Evolutionary conservation across 495 filamentous ascomycete genomes (phyloP).

Genomic region (Penicillium coprophilum): DNA sequence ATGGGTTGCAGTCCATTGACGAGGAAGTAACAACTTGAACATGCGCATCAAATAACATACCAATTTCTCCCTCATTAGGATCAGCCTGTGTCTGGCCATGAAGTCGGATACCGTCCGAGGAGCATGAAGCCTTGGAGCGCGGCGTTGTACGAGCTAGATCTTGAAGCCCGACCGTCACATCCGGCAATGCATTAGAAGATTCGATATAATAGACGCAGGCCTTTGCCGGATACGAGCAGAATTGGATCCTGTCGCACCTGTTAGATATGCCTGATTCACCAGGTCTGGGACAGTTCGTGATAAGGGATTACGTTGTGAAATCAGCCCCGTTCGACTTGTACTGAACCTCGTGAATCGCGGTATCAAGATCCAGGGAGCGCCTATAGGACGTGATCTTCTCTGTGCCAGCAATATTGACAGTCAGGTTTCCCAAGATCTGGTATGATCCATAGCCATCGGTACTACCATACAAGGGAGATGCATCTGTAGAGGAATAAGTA

Average conservation of each 20-base stretch:
- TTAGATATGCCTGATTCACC: background rate
- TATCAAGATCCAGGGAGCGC: background rate
- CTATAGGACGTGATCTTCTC: background rate
- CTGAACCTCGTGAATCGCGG: background rate
- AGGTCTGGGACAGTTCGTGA: background rate
- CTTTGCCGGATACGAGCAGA: constrained; percentile 50
- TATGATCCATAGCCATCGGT: background rate
- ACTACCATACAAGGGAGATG: background rate
- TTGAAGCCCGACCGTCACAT: constrained; percentile 33
- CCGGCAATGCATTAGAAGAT: constrained; percentile 32
- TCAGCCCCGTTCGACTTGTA: background rate
- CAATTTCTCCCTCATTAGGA: background rate
- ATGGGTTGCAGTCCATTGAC: background rate
- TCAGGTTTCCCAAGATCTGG: background rate
- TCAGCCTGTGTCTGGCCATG: background rate
- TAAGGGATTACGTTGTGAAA: background rate
- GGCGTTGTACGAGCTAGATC: constrained; percentile 24
- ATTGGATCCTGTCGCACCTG: constrained; percentile 2
- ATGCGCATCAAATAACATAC: background rate
- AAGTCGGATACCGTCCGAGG: background rate
- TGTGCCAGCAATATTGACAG: background rate
- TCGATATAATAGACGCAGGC: constrained; percentile 47
- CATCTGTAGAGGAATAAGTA: background rate
- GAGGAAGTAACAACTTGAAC: constrained; percentile 17
- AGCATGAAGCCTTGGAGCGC: background rate